Evolutionary conservation across 2,329 filamentous ascomycete species (phyloP).

Genomic region (Penicillium janthinellum): DNA sequence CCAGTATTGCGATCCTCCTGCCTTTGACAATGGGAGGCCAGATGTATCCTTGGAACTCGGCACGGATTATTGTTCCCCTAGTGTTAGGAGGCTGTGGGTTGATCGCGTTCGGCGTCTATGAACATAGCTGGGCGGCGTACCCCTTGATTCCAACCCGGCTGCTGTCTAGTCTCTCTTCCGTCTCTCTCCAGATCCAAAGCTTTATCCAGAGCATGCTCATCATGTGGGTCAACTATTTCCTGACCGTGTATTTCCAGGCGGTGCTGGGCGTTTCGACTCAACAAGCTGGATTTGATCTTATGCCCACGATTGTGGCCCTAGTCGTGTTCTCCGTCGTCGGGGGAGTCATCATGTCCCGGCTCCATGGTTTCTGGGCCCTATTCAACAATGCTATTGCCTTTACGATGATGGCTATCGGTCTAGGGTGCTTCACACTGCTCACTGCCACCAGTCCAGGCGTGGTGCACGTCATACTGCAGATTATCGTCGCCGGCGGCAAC

Average conservation of each 20-base stretch:
- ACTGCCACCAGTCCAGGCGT: background rate
- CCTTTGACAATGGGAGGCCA: constrained; percentile 10
- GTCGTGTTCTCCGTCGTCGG: background rate
- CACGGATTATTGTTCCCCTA: background rate
- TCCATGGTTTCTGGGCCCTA: background rate
- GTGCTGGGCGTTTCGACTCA: background rate
- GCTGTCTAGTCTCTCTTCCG: background rate
- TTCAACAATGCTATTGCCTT: background rate
- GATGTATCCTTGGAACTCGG: constrained; percentile 6
- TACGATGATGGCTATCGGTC: background rate
- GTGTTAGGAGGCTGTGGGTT: background rate
- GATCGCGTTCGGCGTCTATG: background rate
- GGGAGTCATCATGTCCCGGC: background rate
- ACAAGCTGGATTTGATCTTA: background rate
- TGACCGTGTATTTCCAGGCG: background rate
- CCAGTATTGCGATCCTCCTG: constrained; percentile 9
- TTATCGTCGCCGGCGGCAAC: background rate
- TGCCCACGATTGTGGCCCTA: background rate
- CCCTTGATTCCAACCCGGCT: background rate
- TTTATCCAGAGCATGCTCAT: background rate
- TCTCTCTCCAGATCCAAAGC: background rate
- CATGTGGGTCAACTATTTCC: background rate
- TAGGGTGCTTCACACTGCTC: background rate
- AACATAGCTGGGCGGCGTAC: background rate
- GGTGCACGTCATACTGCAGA: background rate